Evolutionary conservation across 441 rosid genomes (phyloP).

Genomic region (Viola pubescens): DNA sequence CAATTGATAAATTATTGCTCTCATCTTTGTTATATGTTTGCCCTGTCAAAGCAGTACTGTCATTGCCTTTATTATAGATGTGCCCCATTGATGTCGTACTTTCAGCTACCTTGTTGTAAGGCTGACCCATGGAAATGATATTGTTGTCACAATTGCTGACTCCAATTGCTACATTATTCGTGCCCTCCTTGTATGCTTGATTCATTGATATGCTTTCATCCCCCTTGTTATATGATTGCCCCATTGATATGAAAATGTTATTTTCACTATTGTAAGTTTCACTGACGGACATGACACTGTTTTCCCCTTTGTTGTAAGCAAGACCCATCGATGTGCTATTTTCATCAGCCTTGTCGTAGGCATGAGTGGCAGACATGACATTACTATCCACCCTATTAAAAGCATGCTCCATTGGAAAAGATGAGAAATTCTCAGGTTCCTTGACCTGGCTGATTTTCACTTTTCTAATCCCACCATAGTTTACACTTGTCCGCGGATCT

Average conservation of each 20-base stretch:
- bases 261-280: constrained; percentile 32
- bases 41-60: constrained; percentile 24
- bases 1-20: constrained; percentile 22
- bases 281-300: constrained; percentile 26
- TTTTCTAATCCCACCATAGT: constrained; percentile 58
- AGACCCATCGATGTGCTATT: constrained; percentile 34
- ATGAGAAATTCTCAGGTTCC: constrained; percentile 39
- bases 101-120: constrained; percentile 44
- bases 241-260: constrained; percentile 43
- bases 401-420: constrained; percentile 30
- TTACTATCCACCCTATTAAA: constrained; percentile 32
- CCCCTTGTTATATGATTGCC: constrained; percentile 40
- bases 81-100: constrained; percentile 35
- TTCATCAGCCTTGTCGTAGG: constrained; percentile 35
- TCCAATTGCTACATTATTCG: constrained; percentile 21
- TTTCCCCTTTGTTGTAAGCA: constrained; percentile 36
- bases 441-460: constrained; percentile 58
- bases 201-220: constrained; percentile 32
- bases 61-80: constrained; percentile 34
- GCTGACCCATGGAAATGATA: constrained; percentile 40
- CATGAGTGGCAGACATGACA: constrained; percentile 25
- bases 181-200: constrained; percentile 33
- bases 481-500: constrained; percentile 40
- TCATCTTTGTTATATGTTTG: constrained; percentile 27
- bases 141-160: constrained; percentile 28